Base-by-base conservation (phyloP, 345 rosid species). In the Sisymbrium altissimum region DNA sequence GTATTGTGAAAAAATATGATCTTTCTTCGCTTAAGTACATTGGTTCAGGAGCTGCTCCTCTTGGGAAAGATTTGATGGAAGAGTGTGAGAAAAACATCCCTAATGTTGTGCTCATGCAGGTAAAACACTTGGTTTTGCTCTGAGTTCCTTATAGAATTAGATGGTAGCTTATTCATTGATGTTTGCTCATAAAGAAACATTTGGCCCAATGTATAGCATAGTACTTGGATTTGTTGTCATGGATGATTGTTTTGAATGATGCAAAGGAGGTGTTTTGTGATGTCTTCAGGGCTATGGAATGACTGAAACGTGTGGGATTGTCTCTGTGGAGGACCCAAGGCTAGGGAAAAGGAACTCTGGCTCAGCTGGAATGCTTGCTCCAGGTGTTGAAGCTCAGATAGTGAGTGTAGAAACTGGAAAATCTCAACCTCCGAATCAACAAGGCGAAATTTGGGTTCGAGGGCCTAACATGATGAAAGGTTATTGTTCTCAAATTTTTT, bases 401-500 rank as follows among this genome's bases (percentile, higher is more conserved):
- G 72, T 95, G 33, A 76, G 88, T 74, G 80, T 83, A 17, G 93
- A 90, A 38, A 76, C 81, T 30, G 79, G 58, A 59, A 89, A 86
- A 80, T 84, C 84, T 72, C 92, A 88, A 52, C 91, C 97, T 76
- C 99, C 96, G 14, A 86, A 71, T 45, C 92, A 90, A 35, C 6
- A 73, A 4, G 98, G 99, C 1, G 99, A 95, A 80, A 82, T 90
- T 23, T 90, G 88, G 92, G 91, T 87, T 75, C 88, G 98, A 54
- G 98, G 99, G 17, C 89, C 91, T 39, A 95, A 90, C 78, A 84
- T 90, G 93, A 95, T 87, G 97, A 80, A 66, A 90, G 98, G 97
- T 93, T 49, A 81, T 1, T 46, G 62, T 57, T 57, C 2, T n/a
- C n/a, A n/a, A 3, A 27, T 17, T 0, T 6, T 1, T n/a, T 14